Evolutionary conservation across 1,284 basidiomycete species (phyloP).

Genomic region (Rhodotorula sp.): DNA sequence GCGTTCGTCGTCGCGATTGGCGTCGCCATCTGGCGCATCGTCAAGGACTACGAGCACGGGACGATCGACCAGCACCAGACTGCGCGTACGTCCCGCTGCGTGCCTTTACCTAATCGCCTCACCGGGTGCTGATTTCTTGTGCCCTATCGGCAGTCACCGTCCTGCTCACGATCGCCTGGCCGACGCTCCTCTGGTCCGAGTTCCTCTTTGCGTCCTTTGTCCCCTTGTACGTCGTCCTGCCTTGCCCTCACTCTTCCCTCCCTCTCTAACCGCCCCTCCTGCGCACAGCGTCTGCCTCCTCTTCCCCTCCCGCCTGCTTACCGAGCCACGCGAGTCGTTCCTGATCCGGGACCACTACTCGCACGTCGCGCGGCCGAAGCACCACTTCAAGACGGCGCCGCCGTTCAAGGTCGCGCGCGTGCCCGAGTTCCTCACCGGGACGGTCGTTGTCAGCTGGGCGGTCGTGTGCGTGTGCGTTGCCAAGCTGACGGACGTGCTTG

Average conservation of each 20-base stretch:
- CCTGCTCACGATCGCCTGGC: constrained; percentile 46
- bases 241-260: neutral
- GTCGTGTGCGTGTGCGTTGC: constrained; percentile 33
- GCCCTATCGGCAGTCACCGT: constrained; percentile 34
- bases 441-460: constrained; percentile 31
- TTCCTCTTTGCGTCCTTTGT: constrained; percentile 41
- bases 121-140: too few species aligned
- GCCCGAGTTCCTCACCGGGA: constrained; percentile 31
- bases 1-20: constrained; percentile 38
- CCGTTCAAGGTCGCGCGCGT: constrained; percentile 36
- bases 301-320: constrained; percentile 39
- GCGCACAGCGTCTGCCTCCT: constrained; percentile 35
- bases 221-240: constrained; percentile 36
- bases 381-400: constrained; percentile 36
- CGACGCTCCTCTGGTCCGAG: constrained; percentile 44
- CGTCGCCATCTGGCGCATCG: constrained; percentile 39
- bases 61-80: constrained; percentile 42
- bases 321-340: constrained; percentile 38
- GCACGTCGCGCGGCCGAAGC: constrained; percentile 40
- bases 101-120: neutral
- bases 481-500: constrained; percentile 32
- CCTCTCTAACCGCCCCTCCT: constrained; percentile 4
- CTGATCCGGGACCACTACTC: constrained; percentile 42
- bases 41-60: constrained; percentile 34
- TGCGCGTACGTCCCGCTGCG: constrained; percentile 30